Evolutionary conservation across 108 stramenopile species (phyloP).

Genomic region (Fistulifera solaris): DNA sequence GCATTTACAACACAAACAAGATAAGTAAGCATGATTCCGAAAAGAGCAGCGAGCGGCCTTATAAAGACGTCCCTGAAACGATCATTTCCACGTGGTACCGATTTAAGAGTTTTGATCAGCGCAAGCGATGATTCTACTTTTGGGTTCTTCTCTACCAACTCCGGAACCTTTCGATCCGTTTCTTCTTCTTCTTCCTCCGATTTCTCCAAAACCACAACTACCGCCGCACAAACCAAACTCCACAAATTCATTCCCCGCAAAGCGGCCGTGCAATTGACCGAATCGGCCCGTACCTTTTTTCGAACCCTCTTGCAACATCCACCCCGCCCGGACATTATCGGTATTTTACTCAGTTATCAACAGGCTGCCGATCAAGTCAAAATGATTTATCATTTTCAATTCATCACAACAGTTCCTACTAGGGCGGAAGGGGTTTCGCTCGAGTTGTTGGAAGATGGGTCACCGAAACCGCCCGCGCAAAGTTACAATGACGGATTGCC

Average conservation of each 20-base stretch:
- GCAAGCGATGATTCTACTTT: too few species aligned
- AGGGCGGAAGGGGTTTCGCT: constrained; percentile 78
- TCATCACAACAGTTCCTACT: constrained; percentile 35
- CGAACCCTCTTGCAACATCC: constrained; percentile 20
- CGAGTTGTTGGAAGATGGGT: constrained; percentile 64
- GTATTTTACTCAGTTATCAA: constrained; percentile 54
- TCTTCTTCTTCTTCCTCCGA: too few species aligned
- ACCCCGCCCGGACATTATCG: constrained; percentile 12
- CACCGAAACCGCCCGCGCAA: constrained; percentile 52
- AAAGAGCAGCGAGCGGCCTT: too few species aligned
- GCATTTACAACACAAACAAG: too few species aligned
- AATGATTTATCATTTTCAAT: constrained; percentile 80
- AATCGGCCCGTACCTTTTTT: constrained; percentile 53
- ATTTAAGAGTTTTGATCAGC: too few species aligned
- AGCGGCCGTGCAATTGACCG: constrained; percentile 62
- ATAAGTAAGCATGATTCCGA: too few species aligned
- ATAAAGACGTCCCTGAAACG: too few species aligned
- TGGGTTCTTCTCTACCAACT: too few species aligned
- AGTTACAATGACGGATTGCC: constrained; percentile 55
- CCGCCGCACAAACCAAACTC: too few species aligned
- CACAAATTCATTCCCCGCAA: constrained; percentile 32
- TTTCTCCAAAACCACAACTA: too few species aligned
- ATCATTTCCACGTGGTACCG: too few species aligned
- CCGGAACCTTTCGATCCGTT: too few species aligned
- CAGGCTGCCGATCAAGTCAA: constrained; percentile 40